Conservation (phyloP, 805 yeast genomes). For the Brettanomyces custersianus region DNA sequence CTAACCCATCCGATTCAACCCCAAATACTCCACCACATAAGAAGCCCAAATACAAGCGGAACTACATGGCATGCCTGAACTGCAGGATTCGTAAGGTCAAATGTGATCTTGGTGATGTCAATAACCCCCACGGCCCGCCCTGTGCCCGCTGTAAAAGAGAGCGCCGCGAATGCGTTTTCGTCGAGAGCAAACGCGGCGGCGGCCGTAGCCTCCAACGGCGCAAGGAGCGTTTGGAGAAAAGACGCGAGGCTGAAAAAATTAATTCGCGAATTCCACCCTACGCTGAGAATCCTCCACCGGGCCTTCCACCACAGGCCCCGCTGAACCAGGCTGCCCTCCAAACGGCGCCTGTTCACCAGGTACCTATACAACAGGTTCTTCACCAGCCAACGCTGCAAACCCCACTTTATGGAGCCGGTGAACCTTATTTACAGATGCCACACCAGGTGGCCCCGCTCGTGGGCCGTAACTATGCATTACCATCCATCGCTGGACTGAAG, state of each 20-base stretch:
- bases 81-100: slow-evolving; percentile 79
- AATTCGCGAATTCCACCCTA: not conserved
- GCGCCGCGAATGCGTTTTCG: slow-evolving; percentile 62
- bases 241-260: slow-evolving; percentile 9
- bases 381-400: no score
- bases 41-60: slow-evolving; percentile 40
- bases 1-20: no score
- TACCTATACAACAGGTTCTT: no score
- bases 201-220: slow-evolving; percentile 30
- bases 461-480: no score
- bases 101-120: slow-evolving; percentile 77
- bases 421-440: no score
- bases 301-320: no score
- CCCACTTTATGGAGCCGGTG: no score
- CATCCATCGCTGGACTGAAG: no score
- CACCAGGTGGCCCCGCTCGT: no score
- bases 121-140: slow-evolving; percentile 67
- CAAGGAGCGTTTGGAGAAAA: no score
- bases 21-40: not conserved
- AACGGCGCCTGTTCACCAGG: no score
- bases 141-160: slow-evolving; percentile 83
- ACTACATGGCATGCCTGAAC: slow-evolving; percentile 76
- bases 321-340: no score
- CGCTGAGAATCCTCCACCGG: not conserved
- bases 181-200: slow-evolving; percentile 50